Evolutionary conservation across 768 basidiomycete species (phyloP).

Genomic region (Kwoniella mangroviensis): DNA sequence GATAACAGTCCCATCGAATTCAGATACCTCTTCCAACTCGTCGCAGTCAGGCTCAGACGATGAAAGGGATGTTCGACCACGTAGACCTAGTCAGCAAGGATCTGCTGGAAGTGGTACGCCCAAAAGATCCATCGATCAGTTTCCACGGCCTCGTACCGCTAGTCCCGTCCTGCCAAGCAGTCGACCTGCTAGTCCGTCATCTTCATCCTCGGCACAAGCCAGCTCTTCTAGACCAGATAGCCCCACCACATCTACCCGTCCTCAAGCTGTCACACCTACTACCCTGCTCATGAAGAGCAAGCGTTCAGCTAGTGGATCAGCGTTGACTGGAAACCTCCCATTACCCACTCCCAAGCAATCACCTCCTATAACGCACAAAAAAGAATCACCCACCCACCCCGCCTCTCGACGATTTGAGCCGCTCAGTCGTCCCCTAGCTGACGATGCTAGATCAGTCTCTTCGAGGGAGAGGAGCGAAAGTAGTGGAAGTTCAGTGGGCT

Average conservation of each 20-base stretch:
- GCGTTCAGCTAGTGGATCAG: constrained; percentile 34
- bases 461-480: constrained; percentile 27
- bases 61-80: constrained; percentile 26
- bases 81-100: constrained; percentile 23
- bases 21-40: constrained; percentile 43
- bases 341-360: constrained; percentile 22
- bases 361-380: constrained; percentile 21
- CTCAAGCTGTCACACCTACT: constrained; percentile 31
- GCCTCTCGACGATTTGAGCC: constrained; percentile 22
- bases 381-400: constrained; percentile 24
- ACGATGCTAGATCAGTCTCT: constrained; percentile 11
- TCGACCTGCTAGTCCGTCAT: constrained; percentile 31
- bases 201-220: constrained; percentile 29
- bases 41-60: constrained; percentile 41
- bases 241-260: constrained; percentile 23
- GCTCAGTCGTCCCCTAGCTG: constrained; percentile 1
- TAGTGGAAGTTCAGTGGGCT: constrained; percentile 29
- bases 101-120: constrained; percentile 40
- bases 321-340: constrained; percentile 30
- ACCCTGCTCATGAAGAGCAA: constrained; percentile 38
- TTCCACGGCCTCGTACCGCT: constrained; percentile 34
- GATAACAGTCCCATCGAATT: constrained; percentile 44
- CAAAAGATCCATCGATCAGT: constrained; percentile 17
- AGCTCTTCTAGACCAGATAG: constrained; percentile 37
- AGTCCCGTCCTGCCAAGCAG: constrained; percentile 25